Evolutionary conservation across 164 flowering plant species (phyloP), one percentile per base, ranked within the genome.

Genomic region (Pachysandra terminalis): DNA sequence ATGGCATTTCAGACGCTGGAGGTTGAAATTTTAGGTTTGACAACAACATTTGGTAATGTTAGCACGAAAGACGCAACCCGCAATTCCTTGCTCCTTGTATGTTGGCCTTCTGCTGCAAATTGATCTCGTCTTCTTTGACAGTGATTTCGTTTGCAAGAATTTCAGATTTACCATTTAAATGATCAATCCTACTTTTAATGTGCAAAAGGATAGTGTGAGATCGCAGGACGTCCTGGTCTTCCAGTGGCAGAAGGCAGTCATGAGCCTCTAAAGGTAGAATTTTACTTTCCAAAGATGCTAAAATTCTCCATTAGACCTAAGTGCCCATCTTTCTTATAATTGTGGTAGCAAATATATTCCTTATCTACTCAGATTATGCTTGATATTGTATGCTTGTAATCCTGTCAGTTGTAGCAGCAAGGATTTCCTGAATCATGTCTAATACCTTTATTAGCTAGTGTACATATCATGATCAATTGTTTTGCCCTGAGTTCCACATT

Each of bases 181-280:
- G 82, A 85, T 83, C 86, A 53, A 62, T 77, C n/a, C n/a, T 75
- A 66, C 61, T 68, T 78, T 77, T 68, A 63, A 80, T 78, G 64
- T 89, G 80, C 74, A 81, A 89, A 90, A 92, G 88, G 87, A 90
- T 85, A 93, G 99, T 96, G 99, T 93, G 99, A 96, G 89, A 90
- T 89, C 24, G 98, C 99, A 68, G 98, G 93, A 71, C 59, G 77
- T 79, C 80, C 87, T 66, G 82, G 56, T 77, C 73, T 91, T 74
- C 93, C 96, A 26, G 99, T 96, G 19, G 96, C 96, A 28, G 93
- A 91, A 72, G 99, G 99, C 40, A 89, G 95, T 68, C 66, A 71
- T 32, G 95, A 81, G 68, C 96, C 99, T 73, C 67, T 95, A 27
- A 92, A 92, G 97, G 99, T 95, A 86, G 17, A 45, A 32, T 3